Evolutionary conservation across 2,329 filamentous ascomycete genomes (phyloP).

Genomic region (Fusarium sp.): DNA sequence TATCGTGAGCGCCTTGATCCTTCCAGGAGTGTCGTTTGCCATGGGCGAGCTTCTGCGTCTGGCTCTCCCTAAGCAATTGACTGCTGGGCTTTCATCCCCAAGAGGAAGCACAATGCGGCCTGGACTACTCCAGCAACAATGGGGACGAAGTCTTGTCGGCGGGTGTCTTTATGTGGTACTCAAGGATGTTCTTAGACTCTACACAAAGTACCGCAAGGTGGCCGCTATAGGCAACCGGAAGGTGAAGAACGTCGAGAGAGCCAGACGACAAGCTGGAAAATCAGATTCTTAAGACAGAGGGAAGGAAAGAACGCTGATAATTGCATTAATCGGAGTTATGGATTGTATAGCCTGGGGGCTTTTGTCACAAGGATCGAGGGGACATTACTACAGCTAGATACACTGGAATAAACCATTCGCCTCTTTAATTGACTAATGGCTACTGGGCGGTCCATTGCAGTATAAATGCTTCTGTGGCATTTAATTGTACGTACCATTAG

Average conservation of each 20-base stretch:
- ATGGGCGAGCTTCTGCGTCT: slow-evolving; percentile 81
- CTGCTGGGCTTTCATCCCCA: slow-evolving; percentile 56
- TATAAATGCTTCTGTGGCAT: too few relatives aligned
- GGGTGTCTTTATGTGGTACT: slow-evolving; percentile 90
- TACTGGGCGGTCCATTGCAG: too few relatives aligned
- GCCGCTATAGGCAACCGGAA: slow-evolving; percentile 67
- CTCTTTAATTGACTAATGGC: slow-evolving; percentile 1
- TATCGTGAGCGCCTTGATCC: slow-evolving; percentile 72
- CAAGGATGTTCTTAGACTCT: slow-evolving; percentile 75
- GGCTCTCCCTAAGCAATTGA: slow-evolving; percentile 77
- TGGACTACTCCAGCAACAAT: slow-evolving; percentile 83
- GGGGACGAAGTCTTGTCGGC: slow-evolving; percentile 90
- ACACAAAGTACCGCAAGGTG: slow-evolving; percentile 73
- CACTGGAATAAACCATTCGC: slow-evolving; percentile 12
- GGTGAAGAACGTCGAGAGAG: slow-evolving; percentile 65
- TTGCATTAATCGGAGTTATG: slow-evolving; percentile 42
- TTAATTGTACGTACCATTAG: background rate
- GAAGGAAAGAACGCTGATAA: slow-evolving; percentile 11
- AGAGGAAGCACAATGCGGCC: slow-evolving; percentile 57
- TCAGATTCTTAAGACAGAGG: slow-evolving; percentile 15
- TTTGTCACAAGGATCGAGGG: background rate
- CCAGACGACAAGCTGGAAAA: slow-evolving; percentile 57
- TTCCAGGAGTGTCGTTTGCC: slow-evolving; percentile 83
- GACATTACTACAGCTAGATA: slow-evolving; percentile 14
- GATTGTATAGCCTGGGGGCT: slow-evolving; percentile 17